A percentile compares a stretch with the other conserved stretches of the same genome.
Conservation (phyloP, 108 stramenopile species). For the Cylindrotheca closterium region DNA sequence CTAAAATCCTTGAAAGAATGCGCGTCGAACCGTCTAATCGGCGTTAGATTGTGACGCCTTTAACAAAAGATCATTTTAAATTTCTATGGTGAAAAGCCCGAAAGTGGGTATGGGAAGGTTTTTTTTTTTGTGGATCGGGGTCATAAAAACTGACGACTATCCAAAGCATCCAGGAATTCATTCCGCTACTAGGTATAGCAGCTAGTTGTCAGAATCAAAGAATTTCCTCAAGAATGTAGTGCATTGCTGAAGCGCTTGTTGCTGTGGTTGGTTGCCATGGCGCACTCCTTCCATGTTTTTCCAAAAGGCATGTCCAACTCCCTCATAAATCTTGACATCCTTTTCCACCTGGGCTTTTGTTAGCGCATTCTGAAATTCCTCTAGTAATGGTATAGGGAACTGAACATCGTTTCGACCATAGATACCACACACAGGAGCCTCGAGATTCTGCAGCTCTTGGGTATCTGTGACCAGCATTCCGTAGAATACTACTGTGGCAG, state of each 20-base stretch:
- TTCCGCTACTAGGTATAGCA: no score
- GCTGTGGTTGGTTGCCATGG: constrained; percentile 20
- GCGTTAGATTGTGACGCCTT: no score
- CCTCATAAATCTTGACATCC: constrained; percentile 17
- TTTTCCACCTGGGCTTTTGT: constrained; percentile 21
- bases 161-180: no score
- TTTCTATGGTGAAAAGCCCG: no score
- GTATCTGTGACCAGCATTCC: constrained; percentile 27
- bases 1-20: no score
- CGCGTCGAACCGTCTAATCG: no score
- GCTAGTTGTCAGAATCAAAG: no score
- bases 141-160: no score
- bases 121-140: no score
- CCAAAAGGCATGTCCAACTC: constrained; percentile 40
- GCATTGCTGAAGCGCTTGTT: constrained; percentile 17
- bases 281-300: constrained; percentile 22
- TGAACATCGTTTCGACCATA: constrained; percentile 26
- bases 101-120: no score
- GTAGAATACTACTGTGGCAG: constrained; percentile 33
- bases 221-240: constrained; percentile 15
- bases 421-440: constrained; percentile 25
- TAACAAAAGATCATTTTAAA: no score
- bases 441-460: constrained; percentile 1
- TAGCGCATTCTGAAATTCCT: constrained; percentile 16
- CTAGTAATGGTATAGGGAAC: constrained; percentile 21